Conservation (phyloP, 208 protist genomes). For the Trichomonas gallinae region DNA sequence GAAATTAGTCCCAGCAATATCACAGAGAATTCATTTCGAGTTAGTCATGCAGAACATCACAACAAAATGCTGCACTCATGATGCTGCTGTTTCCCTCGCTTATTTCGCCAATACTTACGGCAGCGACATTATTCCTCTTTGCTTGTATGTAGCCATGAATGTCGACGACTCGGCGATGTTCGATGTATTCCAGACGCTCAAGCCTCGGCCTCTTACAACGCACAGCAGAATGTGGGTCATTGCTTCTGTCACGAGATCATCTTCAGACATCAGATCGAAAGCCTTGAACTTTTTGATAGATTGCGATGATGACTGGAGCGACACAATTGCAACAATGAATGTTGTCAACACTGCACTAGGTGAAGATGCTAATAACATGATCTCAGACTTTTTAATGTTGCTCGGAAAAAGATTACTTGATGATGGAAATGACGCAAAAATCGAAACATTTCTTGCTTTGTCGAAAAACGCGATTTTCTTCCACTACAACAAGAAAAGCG, state of each 20-base stretch:
- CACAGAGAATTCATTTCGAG: background rate
- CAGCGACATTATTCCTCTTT: background rate
- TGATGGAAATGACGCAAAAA: background rate
- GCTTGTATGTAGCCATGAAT: background rate
- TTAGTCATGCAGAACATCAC: background rate
- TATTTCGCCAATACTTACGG: background rate
- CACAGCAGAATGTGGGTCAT: background rate
- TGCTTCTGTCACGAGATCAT: background rate
- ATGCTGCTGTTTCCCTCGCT: background rate
- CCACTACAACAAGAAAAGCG: background rate
- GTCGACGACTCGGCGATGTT: background rate
- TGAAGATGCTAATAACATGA: background rate
- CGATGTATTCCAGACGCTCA: background rate
- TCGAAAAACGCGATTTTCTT: background rate
- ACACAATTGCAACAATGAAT: background rate
- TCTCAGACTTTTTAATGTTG: background rate
- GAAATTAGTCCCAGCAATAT: background rate
- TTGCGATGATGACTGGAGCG: background rate
- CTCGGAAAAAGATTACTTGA: background rate
- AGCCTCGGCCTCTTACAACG: background rate
- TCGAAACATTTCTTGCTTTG: background rate
- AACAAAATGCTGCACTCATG: background rate
- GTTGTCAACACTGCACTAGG: background rate
- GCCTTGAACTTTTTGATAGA: background rate
- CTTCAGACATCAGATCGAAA: background rate